These are phyloP conservation scores for Chrysoporthe puriensis DNA, from an alignment of 2,329 filamentous ascomycete genomes.

Conservation along the genomic window DNA sequence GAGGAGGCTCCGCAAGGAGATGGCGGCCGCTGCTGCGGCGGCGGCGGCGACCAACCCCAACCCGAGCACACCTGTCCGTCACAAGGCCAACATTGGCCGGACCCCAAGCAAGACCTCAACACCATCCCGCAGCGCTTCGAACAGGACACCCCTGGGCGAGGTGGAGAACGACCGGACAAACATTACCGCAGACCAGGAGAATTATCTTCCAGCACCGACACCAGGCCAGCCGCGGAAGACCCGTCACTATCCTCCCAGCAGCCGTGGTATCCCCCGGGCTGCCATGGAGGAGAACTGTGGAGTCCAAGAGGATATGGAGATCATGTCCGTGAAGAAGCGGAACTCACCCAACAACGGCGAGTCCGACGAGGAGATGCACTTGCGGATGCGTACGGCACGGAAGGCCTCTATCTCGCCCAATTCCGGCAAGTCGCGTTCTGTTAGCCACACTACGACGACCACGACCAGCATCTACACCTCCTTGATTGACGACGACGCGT, in stretches of 20 bases:
- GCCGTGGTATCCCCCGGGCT: conserved; percentile 49
- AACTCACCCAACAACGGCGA: conserved; percentile 63
- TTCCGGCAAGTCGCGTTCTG: conserved; percentile 67
- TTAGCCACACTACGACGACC: conserved; percentile 71
- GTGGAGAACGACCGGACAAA: conserved; percentile 79
- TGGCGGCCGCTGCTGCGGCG: conserved; percentile 49
- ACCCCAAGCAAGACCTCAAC: conserved; percentile 77
- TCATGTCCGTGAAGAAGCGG: conserved; percentile 60
- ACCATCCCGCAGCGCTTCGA: conserved; percentile 75
- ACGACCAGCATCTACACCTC: conserved; percentile 68
- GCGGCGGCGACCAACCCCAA: conserved; percentile 38
- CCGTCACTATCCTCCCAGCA: conserved; percentile 74
- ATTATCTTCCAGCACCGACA: conserved; percentile 92
- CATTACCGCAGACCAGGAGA: conserved; percentile 70
- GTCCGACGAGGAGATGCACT: conserved; percentile 80
- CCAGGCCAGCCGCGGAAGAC: conserved; percentile 95
- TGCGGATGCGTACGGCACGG: conserved; percentile 72
- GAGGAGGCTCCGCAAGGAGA: conserved; percentile 64
- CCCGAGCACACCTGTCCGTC: conserved; percentile 66
- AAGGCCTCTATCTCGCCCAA: conserved; percentile 67
- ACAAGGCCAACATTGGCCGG: conserved; percentile 58
- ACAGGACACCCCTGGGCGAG: conserved; percentile 87
- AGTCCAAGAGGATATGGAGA: conserved; percentile 62
- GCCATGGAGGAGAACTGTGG: conserved; percentile 55
- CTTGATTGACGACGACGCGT: conserved; percentile 68